phyloP scores from a whole-genome alignment of 495 filamentous ascomycete genomes.

The Daldinia childiae region DNA sequence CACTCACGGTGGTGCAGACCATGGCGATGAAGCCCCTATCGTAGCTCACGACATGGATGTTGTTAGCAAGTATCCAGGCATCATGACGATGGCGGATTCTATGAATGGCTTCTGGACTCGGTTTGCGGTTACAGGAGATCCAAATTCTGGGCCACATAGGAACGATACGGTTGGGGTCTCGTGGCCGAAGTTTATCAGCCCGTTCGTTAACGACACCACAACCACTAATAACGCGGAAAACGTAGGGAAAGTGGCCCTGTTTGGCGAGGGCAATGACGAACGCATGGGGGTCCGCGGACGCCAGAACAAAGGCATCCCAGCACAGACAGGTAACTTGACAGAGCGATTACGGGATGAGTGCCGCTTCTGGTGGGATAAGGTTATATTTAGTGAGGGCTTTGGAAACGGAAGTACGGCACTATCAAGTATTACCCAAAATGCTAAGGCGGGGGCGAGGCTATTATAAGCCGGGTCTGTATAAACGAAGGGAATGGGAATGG shows the following conservation, averaged over 20 bases:
- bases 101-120: slow-evolving; percentile 66
- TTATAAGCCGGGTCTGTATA: background rate
- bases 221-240: slow-evolving; percentile 38
- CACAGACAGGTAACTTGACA: slow-evolving; percentile 52
- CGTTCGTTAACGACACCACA: slow-evolving; percentile 24
- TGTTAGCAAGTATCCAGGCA: slow-evolving; percentile 51
- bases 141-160: slow-evolving; percentile 52
- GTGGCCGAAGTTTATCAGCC: slow-evolving; percentile 47
- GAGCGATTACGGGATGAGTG: slow-evolving; percentile 61
- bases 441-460: slow-evolving; percentile 9
- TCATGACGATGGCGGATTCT: slow-evolving; percentile 59
- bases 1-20: slow-evolving; percentile 62
- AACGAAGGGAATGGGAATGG: background rate
- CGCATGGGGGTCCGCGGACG: slow-evolving; percentile 52
- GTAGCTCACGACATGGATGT: slow-evolving; percentile 62
- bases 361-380: slow-evolving; percentile 65
- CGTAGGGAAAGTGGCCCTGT: slow-evolving; percentile 56
- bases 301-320: slow-evolving; percentile 52
- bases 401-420: slow-evolving; percentile 43
- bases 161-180: slow-evolving; percentile 15
- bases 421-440: background rate
- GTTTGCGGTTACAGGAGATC: slow-evolving; percentile 65
- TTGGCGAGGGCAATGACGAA: slow-evolving; percentile 72
- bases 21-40: slow-evolving; percentile 66
- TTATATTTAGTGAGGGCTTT: slow-evolving; percentile 55